Evolutionary conservation across 176 grass and related monocot genomes (phyloP).

Genomic region (Triticum monococcum): DNA sequence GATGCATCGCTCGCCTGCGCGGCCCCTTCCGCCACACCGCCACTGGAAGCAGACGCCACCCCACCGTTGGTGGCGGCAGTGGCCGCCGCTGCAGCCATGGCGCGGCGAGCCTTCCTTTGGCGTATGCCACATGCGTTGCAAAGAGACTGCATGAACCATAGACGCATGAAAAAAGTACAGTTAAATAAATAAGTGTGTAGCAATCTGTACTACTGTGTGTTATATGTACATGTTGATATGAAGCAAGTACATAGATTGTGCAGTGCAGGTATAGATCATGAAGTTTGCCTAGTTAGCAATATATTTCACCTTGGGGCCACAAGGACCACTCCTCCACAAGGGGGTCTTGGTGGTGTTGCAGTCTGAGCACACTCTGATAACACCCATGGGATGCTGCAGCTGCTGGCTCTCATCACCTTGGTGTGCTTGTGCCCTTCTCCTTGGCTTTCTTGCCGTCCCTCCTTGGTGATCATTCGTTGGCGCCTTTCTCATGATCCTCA

Average conservation of each 20-base stretch:
- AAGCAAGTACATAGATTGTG: conserved; percentile 5
- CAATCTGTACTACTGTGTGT: background rate
- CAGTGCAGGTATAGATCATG: conserved; percentile 9
- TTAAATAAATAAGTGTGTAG: background rate
- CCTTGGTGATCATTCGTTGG: conserved; percentile 28
- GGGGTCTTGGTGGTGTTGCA: conserved; percentile 97
- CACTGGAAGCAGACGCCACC: conserved; percentile 3
- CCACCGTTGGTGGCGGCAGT: background rate
- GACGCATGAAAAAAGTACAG: background rate
- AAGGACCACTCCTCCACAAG: conserved; percentile 92
- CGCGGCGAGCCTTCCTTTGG: conserved; percentile 92
- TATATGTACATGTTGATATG: background rate
- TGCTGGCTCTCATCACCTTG: conserved; percentile 39
- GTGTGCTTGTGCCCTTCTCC: conserved; percentile 42
- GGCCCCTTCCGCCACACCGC: background rate
- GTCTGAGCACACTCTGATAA: conserved; percentile 88
- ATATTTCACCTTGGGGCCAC: conserved; percentile 81
- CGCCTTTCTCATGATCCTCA: conserved; percentile 67
- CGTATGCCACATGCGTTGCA: conserved; percentile 98
- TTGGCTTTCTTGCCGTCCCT: conserved; percentile 46
- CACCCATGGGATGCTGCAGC: conserved; percentile 38
- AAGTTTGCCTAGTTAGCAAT: conserved; percentile 1
- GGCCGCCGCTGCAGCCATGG: conserved; percentile 37
- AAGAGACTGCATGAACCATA: conserved; percentile 86
- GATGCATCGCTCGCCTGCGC: background rate